A percentile compares a stretch with the other conserved stretches of the same genome.
These are phyloP conservation scores for Hygrophoropsis aurantiaca DNA, from an alignment of 768 basidiomycete genomes.

Conservation along the genomic window DNA sequence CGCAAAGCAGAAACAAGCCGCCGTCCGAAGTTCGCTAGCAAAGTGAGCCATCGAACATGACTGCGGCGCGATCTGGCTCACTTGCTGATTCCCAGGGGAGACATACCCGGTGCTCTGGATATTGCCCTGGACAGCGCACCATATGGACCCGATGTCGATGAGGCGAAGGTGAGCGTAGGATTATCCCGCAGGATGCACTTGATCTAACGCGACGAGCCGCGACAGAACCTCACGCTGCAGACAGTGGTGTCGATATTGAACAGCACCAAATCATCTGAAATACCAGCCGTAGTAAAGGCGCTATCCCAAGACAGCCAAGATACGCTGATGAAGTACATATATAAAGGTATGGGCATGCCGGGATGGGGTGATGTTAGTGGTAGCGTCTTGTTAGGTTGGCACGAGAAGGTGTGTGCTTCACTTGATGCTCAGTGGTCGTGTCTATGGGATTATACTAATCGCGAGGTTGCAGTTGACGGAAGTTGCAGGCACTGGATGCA, in stretches of 20 bases:
- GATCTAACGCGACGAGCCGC: neutral
- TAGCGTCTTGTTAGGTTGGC: slow-evolving; percentile 78
- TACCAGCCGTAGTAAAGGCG: slow-evolving; percentile 68
- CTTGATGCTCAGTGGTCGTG: slow-evolving; percentile 2
- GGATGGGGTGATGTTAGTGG: slow-evolving; percentile 64
- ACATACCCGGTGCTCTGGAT: slow-evolving; percentile 70
- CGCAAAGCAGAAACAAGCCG: slow-evolving; percentile 68
- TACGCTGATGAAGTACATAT: slow-evolving; percentile 95
- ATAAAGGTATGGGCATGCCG: slow-evolving; percentile 87
- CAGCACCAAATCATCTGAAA: slow-evolving; percentile 89
- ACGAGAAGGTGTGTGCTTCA: slow-evolving; percentile 77
- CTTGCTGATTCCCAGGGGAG: slow-evolving; percentile 51
- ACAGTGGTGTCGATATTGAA: slow-evolving; percentile 87
- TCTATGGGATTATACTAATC: slow-evolving; percentile 4
- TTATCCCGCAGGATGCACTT: neutral
- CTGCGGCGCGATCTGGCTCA: slow-evolving; percentile 9
- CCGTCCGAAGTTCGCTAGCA: slow-evolving; percentile 71
- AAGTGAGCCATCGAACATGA: slow-evolving; percentile 49
- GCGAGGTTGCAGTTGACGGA: slow-evolving; percentile 71
- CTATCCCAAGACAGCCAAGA: slow-evolving; percentile 80
- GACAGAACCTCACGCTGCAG: slow-evolving; percentile 74
- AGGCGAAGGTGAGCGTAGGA: slow-evolving; percentile 72
- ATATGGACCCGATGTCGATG: slow-evolving; percentile 84
- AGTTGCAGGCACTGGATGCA: slow-evolving; percentile 91
- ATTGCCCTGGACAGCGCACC: slow-evolving; percentile 77